These are phyloP conservation scores for Globisporangium yorkense DNA, from an alignment of 352 stramenopile genomes.

Conservation along the genomic window DNA sequence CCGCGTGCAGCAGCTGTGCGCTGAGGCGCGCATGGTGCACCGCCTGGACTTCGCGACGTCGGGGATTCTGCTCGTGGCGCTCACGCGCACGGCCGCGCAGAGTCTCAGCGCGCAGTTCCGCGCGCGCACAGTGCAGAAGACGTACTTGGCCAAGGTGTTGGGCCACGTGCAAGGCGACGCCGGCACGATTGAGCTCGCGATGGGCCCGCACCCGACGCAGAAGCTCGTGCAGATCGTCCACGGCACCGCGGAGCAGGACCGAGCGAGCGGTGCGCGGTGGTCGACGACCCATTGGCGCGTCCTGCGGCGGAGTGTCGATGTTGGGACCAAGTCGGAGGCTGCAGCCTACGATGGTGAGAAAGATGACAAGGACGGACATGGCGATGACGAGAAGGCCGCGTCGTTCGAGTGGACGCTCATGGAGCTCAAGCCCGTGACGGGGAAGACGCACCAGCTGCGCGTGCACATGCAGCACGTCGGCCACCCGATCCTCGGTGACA, in stretches of 20 bases:
- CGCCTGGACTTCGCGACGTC: constrained; percentile 77
- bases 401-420: constrained; percentile 30
- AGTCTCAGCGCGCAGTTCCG: constrained; percentile 66
- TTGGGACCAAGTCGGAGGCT: neutral
- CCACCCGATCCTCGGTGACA: constrained; percentile 92
- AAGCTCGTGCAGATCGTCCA: constrained; percentile 52
- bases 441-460: constrained; percentile 93
- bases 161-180: constrained; percentile 24
- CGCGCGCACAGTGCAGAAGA: constrained; percentile 45
- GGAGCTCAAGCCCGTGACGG: constrained; percentile 65
- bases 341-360: neutral
- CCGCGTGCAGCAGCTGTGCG: constrained; percentile 34
- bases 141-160: constrained; percentile 49
- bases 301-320: neutral
- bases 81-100: constrained; percentile 52
- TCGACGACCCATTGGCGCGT: constrained; percentile 21
- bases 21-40: constrained; percentile 65
- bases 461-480: constrained; percentile 90
- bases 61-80: constrained; percentile 57
- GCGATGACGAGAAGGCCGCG: neutral
- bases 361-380: neutral
- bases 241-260: constrained; percentile 4
- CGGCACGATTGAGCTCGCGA: constrained; percentile 31
- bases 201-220: constrained; percentile 42
- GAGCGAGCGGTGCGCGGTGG: constrained; percentile 1